Evolutionary conservation across 345 rosid genomes (phyloP), one percentile per base, ranked within the genome.

Genomic region (Boechera retrofracta): DNA sequence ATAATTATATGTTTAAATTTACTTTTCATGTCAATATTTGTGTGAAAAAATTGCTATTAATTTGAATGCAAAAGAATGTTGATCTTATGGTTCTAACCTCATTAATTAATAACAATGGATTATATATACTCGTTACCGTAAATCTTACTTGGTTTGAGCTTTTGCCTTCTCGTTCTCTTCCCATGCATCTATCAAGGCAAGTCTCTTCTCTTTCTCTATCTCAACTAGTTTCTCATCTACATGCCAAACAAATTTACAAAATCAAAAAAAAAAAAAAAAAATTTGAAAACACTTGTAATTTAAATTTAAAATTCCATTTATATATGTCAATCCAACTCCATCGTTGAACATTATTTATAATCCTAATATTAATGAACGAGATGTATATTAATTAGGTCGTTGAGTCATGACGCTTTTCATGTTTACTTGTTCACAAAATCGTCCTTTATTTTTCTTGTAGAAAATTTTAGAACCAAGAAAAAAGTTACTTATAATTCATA

Each of bases 111-210:
- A 35, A 1, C 6, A 4, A 35, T 5, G 44, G 64, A 59, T 35
- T 24, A 36, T 6, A 4, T 42, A 44, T 60, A 29, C 42, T 11
- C n/a, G 32, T 13, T 2, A 28, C 29, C 21, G 75, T 21, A 67
- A 68, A 32, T 54, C 88, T 79, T 86, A 91, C 98, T 83, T 87
- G 89, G 86, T 89, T 41, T 91, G 93, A 10, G 83, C 82, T 84
- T 88, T 94, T 32, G 91, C 91, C 79, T 91, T 89, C 66, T 90
- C 94, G 66, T 85, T 89, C 78, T 89, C 97, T 69, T 89, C 90
- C 97, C 98, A 94, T 61, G 94, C 97, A 70, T 82, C 82, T 48
- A 89, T 74, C 59, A 90, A 83, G 31, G 97, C 89, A 75, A 67
- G 67, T 55, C 79, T 86, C 80, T 91, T 89, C 76, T 94, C 92